Evolutionary conservation across 768 basidiomycete species (phyloP), one percentile per base, ranked within the genome.

Genomic region (Mycena metata): DNA sequence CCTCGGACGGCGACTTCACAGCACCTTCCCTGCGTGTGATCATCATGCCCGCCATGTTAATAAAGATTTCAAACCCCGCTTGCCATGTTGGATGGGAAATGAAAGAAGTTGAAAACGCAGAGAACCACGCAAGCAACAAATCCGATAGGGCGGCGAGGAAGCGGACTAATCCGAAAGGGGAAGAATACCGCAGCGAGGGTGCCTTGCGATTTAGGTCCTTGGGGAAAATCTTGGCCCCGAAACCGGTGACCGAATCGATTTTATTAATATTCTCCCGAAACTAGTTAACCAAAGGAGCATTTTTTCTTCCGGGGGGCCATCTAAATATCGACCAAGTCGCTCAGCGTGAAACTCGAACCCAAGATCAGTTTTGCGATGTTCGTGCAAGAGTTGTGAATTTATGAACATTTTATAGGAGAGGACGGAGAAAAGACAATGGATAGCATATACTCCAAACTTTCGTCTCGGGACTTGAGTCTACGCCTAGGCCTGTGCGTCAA

Each of bases 131-230:
- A 16, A 21, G 16, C 10, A 5, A 24, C 5, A 16, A 35, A 7
- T 45, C 60, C 60, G 42, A 54, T 24, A 43, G 51, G 24, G n/a
- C 23, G 60, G 60, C 51, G 60, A 47, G 19, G 16, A 10, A 45
- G 19, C n/a, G 23, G 26, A 61, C 5, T 19, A 26, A n/a, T 39
- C 39, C 50, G 2, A 12, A 54, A 62, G 21, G 21, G 24, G 42
- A 63, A 39, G 19, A 41, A 58, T 9, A 60, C 16, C 43, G 55
- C 43, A 61, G 51, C 39, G 46, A 54, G 47, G 59, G 51, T 21
- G 19, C 11, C 51, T 58, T 13, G 54, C 21, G 59, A 39, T 39
- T 9, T 10, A 39, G 39, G 11, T 39, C 39, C 39, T 39, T 15
- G 39, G 3, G 39, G 39, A 15, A 39, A 16, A 30, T 15, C 16